A percentile compares a stretch with the other conserved stretches of the same genome.
These are phyloP conservation scores for Grigorovia transvaalensis DNA, from an alignment of 805 yeast genomes.

Conservation along the genomic window DNA sequence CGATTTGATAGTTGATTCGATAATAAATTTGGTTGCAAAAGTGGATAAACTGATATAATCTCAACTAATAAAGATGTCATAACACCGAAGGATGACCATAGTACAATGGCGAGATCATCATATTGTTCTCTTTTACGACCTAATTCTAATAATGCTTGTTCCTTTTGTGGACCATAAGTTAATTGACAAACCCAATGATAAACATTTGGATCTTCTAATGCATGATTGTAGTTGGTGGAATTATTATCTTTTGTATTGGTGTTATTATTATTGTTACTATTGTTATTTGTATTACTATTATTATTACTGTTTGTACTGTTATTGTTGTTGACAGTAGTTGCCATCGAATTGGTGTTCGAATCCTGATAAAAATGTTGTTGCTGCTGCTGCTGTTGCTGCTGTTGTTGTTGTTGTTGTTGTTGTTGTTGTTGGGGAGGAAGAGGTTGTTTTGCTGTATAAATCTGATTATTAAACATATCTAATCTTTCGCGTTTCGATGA, in stretches of 20 bases:
- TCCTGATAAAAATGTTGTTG: neutral
- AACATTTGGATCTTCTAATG: conserved; percentile 68
- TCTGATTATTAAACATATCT: neutral
- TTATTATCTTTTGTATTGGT: conserved; percentile 4
- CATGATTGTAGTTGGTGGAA: conserved; percentile 23
- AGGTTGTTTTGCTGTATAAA: neutral
- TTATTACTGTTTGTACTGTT: neutral
- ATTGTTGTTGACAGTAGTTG: no score
- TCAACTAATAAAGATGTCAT: conserved; percentile 88
- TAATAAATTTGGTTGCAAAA: conserved; percentile 74
- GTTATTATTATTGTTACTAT: conserved; percentile 7
- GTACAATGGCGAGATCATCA: conserved; percentile 82
- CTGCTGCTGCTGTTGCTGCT: neutral
- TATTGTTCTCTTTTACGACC: conserved; percentile 93
- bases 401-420: no score
- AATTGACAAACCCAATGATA: conserved; percentile 85
- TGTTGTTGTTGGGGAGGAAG: neutral
- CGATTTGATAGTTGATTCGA: conserved; percentile 82
- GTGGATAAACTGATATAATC: conserved; percentile 81
- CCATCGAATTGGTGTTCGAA: neutral
- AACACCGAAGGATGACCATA: conserved; percentile 95
- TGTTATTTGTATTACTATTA: conserved; percentile 5
- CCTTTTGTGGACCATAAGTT: conserved; percentile 83
- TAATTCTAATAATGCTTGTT: conserved; percentile 81
- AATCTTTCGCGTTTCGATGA: no score